A percentile compares a stretch with the other conserved stretches of the same genome.
Conservation (phyloP, 768 basidiomycete genomes). For the Pleurotus platypus region DNA sequence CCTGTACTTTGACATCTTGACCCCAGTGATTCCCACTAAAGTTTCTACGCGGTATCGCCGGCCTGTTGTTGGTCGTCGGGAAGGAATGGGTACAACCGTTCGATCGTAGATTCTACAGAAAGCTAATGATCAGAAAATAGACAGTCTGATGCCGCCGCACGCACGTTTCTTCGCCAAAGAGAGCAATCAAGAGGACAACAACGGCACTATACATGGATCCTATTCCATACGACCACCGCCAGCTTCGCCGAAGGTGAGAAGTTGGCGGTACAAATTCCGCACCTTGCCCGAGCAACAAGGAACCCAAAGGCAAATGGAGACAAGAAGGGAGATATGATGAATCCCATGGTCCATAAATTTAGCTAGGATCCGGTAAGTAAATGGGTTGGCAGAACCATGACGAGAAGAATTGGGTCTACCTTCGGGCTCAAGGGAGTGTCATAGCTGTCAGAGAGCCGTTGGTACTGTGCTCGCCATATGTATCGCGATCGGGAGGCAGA, state of each 20-base stretch:
- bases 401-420: too few relatives aligned
- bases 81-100: slow-evolving; percentile 28
- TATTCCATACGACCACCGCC: slow-evolving; percentile 46
- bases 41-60: slow-evolving; percentile 37
- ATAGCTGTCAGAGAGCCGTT: too few relatives aligned
- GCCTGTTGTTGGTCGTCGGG: slow-evolving; percentile 23
- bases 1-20: slow-evolving; percentile 39
- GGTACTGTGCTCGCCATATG: too few relatives aligned
- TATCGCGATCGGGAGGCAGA: too few relatives aligned
- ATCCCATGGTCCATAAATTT: slow-evolving; percentile 48
- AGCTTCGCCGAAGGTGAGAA: slow-evolving; percentile 14
- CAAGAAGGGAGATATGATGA: slow-evolving; percentile 42
- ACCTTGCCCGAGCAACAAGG: slow-evolving; percentile 35
- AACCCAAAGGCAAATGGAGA: slow-evolving; percentile 51
- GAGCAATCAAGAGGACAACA: slow-evolving; percentile 36
- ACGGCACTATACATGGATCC: slow-evolving; percentile 40
- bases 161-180: slow-evolving; percentile 47
- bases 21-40: slow-evolving; percentile 40
- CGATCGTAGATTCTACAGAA: slow-evolving; percentile 38
- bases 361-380: slow-evolving; percentile 21
- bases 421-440: too few relatives aligned
- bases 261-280: not conserved
- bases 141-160: slow-evolving; percentile 10
- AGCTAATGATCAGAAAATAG: not conserved
- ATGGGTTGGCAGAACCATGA: not conserved